Conservation (phyloP, 495 filamentous ascomycete genomes). For the Neurospora discreta region DNA sequence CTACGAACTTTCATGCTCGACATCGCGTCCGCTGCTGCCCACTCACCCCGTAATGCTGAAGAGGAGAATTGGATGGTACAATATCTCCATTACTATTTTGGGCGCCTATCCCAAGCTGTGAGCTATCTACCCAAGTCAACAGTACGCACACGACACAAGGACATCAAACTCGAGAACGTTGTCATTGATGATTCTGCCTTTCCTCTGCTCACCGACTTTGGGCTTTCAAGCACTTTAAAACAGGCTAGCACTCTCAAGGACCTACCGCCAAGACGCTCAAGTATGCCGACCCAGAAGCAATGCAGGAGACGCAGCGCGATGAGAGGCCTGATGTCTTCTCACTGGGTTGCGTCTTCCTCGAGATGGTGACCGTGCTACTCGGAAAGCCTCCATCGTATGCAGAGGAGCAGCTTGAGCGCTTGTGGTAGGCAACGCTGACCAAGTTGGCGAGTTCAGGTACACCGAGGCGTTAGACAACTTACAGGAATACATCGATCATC, state of each 20-base stretch:
- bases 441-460: slow-evolving; percentile 15
- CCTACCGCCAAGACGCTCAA: slow-evolving; percentile 24
- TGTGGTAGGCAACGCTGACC: not conserved
- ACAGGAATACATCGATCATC: slow-evolving; percentile 8
- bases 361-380: slow-evolving; percentile 30
- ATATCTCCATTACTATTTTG: slow-evolving; percentile 21
- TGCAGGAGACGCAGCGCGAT: slow-evolving; percentile 23
- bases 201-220: slow-evolving; percentile 34
- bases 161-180: slow-evolving; percentile 39
- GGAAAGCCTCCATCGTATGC: slow-evolving; percentile 18
- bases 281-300: slow-evolving; percentile 38
- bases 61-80: slow-evolving; percentile 5
- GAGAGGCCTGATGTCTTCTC: slow-evolving; percentile 37
- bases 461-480: slow-evolving; percentile 14
- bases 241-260: slow-evolving; percentile 21
- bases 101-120: slow-evolving; percentile 27
- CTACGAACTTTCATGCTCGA: slow-evolving; percentile 20
- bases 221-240: slow-evolving; percentile 28
- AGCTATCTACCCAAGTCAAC: slow-evolving; percentile 26
- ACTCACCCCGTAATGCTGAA: slow-evolving; percentile 2
- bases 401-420: slow-evolving; percentile 13
- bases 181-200: slow-evolving; percentile 25
- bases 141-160: slow-evolving; percentile 30
- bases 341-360: slow-evolving; percentile 38
- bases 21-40: not conserved